Base-by-base conservation (phyloP, 1,284 basidiomycete species). In the Papiliotrema nemorosa region DNA sequence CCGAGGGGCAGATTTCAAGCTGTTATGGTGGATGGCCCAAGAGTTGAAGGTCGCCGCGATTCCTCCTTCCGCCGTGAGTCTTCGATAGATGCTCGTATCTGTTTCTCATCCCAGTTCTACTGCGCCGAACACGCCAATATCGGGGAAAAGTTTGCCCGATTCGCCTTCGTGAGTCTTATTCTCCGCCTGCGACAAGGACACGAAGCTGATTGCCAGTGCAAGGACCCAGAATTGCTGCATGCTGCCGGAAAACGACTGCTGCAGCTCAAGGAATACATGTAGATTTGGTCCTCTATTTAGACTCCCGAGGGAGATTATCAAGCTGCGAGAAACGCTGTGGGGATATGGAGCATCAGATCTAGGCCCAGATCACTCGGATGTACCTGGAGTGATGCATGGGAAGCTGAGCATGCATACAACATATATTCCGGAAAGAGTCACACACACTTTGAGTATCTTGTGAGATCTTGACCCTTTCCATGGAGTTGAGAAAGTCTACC, bases 21-120 rank as follows among this genome's bases (percentile, higher is more conserved):
- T 86, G 26, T 86, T 85, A 67, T 94, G 90, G 90, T 92, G 91
- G 77, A 85, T 93, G 58, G 90, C 89, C 0, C 78, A 86, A 72
- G 86, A 90, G 68, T 74, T 93, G 37, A 88, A 88, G 20, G 91
- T 96, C 20, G 93, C 91, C 35, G 84, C 85, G 13, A 96, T 96
- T 57, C 91, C 91, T 5, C 88, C 91, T 50, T 93, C 90, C 78
- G 91, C 92, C 81, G 88, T 72, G 63, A 66, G 80, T 70, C 31
- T 22, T 41, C 43, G 14, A 9, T 2, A 6, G 52, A 47, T 16
- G 21, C 10, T 25, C 21, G 27, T 20, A 24, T 10, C 2, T 36
- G 24, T 26, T 18, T 36, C 27, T n/a, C n/a, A n/a, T n/a, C n/a
- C n/a, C 56, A 92, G 87, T 96, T 96, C 74, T 96, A 94, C 77